These are phyloP conservation scores for Debaryomycetaceae sp. DNA, from an alignment of 1,139 yeast genomes.

Conservation along the genomic window DNA sequence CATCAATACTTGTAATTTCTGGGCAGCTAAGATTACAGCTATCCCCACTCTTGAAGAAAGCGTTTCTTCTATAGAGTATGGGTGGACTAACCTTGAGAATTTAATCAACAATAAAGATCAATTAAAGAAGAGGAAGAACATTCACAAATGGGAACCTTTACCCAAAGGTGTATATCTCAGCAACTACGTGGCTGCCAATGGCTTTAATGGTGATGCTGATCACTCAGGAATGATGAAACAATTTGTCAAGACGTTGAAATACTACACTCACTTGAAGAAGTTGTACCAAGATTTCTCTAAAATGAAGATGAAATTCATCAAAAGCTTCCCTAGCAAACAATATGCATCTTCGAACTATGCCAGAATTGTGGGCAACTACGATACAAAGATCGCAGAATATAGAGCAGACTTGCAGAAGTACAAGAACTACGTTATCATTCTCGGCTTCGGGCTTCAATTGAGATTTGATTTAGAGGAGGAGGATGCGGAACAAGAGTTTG, in stretches of 20 bases:
- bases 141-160: conserved; percentile 41
- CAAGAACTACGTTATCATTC: conserved; percentile 42
- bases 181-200: conserved; percentile 25
- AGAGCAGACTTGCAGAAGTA: conserved; percentile 44
- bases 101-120: conserved; percentile 25
- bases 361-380: conserved; percentile 35
- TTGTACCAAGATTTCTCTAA: conserved; percentile 34
- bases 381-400: conserved; percentile 38
- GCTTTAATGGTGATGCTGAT: conserved; percentile 14
- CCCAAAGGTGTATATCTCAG: conserved; percentile 44
- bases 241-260: conserved; percentile 41
- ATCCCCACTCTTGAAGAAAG: conserved; percentile 64
- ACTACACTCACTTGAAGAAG: conserved; percentile 40
- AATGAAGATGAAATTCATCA: conserved; percentile 28
- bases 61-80: conserved; percentile 74
- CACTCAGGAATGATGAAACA: conserved; percentile 48
- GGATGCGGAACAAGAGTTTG: conserved; percentile 17
- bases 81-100: conserved; percentile 62
- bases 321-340: conserved; percentile 24
- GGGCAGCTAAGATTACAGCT: conserved; percentile 85
- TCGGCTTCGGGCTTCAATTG: conserved; percentile 48
- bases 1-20: conserved; percentile 77
- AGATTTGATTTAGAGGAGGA: conserved; percentile 36
- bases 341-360: conserved; percentile 33
- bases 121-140: conserved; percentile 33